phyloP scores from a whole-genome alignment of 345 rosid species.

The Arabidopsis arenosa region DNA sequence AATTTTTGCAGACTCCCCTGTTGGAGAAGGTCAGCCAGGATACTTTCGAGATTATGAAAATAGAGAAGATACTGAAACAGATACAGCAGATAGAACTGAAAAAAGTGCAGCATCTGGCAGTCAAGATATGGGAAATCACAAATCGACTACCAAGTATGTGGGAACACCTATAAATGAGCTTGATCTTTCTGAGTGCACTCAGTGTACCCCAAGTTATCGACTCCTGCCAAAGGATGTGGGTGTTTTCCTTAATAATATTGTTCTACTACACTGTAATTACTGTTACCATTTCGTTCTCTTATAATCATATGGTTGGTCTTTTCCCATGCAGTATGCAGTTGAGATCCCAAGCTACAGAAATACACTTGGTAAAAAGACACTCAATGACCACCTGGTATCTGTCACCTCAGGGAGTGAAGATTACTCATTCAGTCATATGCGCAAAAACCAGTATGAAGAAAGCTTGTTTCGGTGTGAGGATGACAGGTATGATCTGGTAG shows the following conservation, averaged over 20 bases:
- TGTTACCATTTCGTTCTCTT: slow-evolving; percentile 10
- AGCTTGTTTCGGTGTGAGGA: slow-evolving; percentile 97
- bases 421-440: slow-evolving; percentile 97
- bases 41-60: slow-evolving; percentile 61
- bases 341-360: slow-evolving; percentile 86
- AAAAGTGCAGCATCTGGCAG: slow-evolving; percentile 54
- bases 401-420: slow-evolving; percentile 99
- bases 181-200: slow-evolving; percentile 91
- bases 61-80: slow-evolving; percentile 66
- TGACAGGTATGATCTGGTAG: slow-evolving; percentile 70
- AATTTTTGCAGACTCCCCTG: slow-evolving; percentile 57
- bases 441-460: slow-evolving; percentile 98
- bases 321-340: slow-evolving; percentile 71
- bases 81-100: slow-evolving; percentile 75
- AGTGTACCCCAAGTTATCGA: slow-evolving; percentile 95
- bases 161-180: slow-evolving; percentile 91
- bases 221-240: slow-evolving; percentile 89
- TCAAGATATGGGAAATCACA: slow-evolving; percentile 63
- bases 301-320: slow-evolving; percentile 34
- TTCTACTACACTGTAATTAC: slow-evolving; percentile 20
- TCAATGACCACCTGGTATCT: slow-evolving; percentile 95
- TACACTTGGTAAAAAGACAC: slow-evolving; percentile 71
- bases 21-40: slow-evolving; percentile 65
- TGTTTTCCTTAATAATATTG: slow-evolving; percentile 13
- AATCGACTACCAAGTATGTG: slow-evolving; percentile 68